phyloP scores from a whole-genome alignment of 2,329 filamentous ascomycete species.

The Aspergillus novofumigatus region DNA sequence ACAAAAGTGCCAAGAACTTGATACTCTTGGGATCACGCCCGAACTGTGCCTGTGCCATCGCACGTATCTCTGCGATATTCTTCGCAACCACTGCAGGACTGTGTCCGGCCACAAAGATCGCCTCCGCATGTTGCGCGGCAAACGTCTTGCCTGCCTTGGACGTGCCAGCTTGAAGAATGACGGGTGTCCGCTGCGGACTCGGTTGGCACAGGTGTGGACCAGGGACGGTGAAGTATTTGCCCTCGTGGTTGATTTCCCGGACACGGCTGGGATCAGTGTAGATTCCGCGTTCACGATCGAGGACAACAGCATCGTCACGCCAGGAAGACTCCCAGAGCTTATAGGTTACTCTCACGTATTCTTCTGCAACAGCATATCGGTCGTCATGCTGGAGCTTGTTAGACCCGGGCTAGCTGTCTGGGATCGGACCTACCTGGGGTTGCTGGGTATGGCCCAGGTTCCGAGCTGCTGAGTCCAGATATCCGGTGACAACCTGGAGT shows the following conservation, averaged over 20 bases:
- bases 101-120: constrained; percentile 65
- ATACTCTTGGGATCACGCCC: constrained; percentile 59
- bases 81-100: constrained; percentile 58
- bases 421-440: constrained; percentile 28
- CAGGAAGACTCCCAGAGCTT: constrained; percentile 66
- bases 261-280: constrained; percentile 59
- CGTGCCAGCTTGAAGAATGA: constrained; percentile 67
- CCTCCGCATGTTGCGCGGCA: constrained; percentile 66
- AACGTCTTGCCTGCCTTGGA: constrained; percentile 63
- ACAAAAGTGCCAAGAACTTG: constrained; percentile 65
- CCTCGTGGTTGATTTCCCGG: constrained; percentile 62
- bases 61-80: constrained; percentile 60
- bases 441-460: constrained; percentile 59
- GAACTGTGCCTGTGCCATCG: constrained; percentile 47
- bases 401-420: neutral
- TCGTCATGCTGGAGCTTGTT: constrained; percentile 53
- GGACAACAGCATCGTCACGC: constrained; percentile 61
- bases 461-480: constrained; percentile 62
- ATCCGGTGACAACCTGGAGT: constrained; percentile 60
- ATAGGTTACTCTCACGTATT: constrained; percentile 61
- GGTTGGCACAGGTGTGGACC: constrained; percentile 65
- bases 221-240: constrained; percentile 60
- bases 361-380: constrained; percentile 60
- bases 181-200: constrained; percentile 62
- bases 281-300: constrained; percentile 54